Conservation (phyloP, 768 basidiomycete genomes). For the Lactarius sanguifluus region DNA sequence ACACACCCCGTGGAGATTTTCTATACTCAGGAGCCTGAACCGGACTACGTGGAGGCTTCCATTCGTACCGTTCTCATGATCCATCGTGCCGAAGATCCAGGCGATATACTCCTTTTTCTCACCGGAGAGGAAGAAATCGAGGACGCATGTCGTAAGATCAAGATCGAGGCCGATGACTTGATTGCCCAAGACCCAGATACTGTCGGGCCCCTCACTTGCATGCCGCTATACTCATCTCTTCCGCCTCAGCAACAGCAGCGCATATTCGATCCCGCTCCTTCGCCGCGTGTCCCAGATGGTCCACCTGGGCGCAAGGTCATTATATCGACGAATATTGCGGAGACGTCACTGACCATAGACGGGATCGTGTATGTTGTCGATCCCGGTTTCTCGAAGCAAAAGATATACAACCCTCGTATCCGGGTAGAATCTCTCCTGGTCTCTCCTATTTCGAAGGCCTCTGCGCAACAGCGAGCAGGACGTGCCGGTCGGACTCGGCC, state of each 20-base stretch:
- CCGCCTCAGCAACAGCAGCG: conserved; percentile 94
- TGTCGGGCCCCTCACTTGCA: conserved; percentile 84
- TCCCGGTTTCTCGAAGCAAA: conserved; percentile 97
- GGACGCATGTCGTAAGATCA: conserved; percentile 92
- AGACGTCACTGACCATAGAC: conserved; percentile 96
- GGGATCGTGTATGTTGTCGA: conserved; percentile 99
- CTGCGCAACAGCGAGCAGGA: conserved; percentile 93
- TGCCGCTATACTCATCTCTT: conserved; percentile 93
- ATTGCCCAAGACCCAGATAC: conserved; percentile 64
- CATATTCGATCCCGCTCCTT: conserved; percentile 90
- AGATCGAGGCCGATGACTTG: conserved; percentile 85
- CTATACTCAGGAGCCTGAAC: conserved; percentile 89
- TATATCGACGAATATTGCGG: conserved; percentile 95
- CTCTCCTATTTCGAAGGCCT: conserved; percentile 94
- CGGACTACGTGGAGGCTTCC: conserved; percentile 95
- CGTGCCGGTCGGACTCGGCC: conserved; percentile 95
- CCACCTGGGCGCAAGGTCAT: conserved; percentile 93
- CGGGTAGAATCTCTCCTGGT: conserved; percentile 93
- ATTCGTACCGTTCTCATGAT: conserved; percentile 97
- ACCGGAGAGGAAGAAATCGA: conserved; percentile 99
- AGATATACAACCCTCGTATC: conserved; percentile 96
- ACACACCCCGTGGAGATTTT: conserved; percentile 96
- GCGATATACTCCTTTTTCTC: conserved; percentile 91
- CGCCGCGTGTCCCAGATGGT: conserved; percentile 56
- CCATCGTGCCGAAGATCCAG: conserved; percentile 90